phyloP scores from a whole-genome alignment of 2,329 filamentous ascomycete genomes.

The Bretziella fagacearum region DNA sequence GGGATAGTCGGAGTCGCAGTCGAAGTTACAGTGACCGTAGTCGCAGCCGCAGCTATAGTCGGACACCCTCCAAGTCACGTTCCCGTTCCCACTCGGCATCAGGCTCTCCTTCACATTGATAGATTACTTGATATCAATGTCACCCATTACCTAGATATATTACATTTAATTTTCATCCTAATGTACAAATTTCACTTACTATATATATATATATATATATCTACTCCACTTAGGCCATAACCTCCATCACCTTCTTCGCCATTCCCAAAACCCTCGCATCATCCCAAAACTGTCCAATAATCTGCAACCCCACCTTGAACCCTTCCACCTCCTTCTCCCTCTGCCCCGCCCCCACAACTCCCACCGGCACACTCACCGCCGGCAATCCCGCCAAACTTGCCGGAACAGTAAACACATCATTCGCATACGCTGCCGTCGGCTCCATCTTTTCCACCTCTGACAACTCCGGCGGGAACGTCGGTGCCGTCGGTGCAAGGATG shows the following conservation, averaged over 20 bases:
- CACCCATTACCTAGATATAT: not conserved
- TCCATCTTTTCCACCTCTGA: slow-evolving; percentile 33
- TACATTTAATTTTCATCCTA: slow-evolving; percentile 1
- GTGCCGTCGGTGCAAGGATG: slow-evolving; percentile 72
- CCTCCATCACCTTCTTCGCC: slow-evolving; percentile 30
- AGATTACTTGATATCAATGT: not conserved
- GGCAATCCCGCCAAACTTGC: slow-evolving; percentile 84
- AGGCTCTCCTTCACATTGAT: not conserved
- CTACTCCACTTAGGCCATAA: slow-evolving; percentile 19
- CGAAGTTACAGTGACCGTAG: not conserved
- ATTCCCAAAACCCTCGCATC: slow-evolving; percentile 46
- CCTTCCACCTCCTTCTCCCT: slow-evolving; percentile 18
- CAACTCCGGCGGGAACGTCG: slow-evolving; percentile 52
- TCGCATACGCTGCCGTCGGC: slow-evolving; percentile 66
- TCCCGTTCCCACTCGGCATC: not conserved
- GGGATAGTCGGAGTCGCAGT: not conserved
- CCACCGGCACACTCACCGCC: slow-evolving; percentile 59
- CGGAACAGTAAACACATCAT: slow-evolving; percentile 90
- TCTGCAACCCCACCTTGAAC: slow-evolving; percentile 43
- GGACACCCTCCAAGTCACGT: not conserved
- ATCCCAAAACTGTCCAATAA: slow-evolving; percentile 69
- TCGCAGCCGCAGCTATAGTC: too few species aligned
- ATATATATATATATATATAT: too few species aligned
- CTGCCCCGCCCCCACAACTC: slow-evolving; percentile 15
- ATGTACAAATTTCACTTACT: not conserved